Conservation (phyloP, 2,329 filamentous ascomycete genomes). For the Monosporascus sp. region DNA sequence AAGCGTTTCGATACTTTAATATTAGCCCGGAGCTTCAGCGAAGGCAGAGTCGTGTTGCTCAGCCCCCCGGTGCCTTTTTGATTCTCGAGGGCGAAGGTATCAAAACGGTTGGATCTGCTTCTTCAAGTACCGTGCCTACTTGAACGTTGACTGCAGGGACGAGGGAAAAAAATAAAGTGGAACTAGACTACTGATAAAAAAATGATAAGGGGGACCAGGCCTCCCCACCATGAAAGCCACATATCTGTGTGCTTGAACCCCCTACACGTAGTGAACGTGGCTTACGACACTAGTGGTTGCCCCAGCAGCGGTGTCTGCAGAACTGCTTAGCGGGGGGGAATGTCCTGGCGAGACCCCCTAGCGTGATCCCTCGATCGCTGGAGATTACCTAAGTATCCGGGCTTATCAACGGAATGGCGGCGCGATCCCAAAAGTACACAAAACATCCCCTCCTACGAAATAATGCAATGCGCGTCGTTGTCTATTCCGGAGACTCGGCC, state of each 20-base stretch:
- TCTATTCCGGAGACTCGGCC: background rate
- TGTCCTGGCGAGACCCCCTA: background rate
- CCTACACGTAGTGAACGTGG: background rate
- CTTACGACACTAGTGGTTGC: background rate
- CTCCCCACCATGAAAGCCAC: background rate
- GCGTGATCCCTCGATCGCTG: too few relatives aligned
- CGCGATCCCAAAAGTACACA: too few relatives aligned
- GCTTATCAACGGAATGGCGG: too few relatives aligned
- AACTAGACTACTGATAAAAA: constrained; percentile 3
- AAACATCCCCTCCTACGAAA: background rate
- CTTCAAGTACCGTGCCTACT: background rate
- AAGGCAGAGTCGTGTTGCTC: background rate
- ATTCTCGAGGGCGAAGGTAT: too few relatives aligned
- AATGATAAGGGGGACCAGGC: too few relatives aligned
- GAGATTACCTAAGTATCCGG: too few relatives aligned
- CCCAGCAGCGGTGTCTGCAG: background rate
- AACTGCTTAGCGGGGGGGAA: background rate
- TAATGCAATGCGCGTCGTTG: background rate
- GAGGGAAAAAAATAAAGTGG: constrained; percentile 15
- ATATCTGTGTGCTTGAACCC: background rate
- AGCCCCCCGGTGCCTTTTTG: too few relatives aligned
- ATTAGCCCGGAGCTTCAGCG: background rate
- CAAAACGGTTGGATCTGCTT: too few relatives aligned
- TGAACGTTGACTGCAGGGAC: background rate
- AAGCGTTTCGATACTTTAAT: background rate